Conservation (phyloP, 129 eudicot genomes). For the Saposhnikovia divaricata region DNA sequence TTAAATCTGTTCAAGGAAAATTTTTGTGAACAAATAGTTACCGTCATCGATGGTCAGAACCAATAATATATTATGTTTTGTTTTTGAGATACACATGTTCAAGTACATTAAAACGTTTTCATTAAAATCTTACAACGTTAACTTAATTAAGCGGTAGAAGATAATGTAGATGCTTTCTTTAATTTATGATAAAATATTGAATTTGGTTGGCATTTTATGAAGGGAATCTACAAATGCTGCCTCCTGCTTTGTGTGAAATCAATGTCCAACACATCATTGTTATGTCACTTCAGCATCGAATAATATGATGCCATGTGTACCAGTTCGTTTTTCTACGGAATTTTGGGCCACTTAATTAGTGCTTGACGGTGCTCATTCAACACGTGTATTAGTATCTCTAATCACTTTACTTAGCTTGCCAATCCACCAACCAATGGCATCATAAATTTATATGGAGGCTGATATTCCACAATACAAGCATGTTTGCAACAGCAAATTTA, state of each 20-base stretch:
- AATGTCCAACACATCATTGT: not conserved
- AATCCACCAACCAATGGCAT: not conserved
- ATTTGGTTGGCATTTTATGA: not conserved
- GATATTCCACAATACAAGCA: no score
- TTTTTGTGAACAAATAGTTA: no score
- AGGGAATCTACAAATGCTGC: not conserved
- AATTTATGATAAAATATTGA: not conserved
- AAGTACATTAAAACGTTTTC: not conserved
- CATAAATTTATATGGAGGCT: not conserved
- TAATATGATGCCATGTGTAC: not conserved
- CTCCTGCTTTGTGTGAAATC: not conserved
- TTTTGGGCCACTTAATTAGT: not conserved
- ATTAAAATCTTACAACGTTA: not conserved
- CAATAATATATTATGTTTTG: no score
- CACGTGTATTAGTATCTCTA: slow-evolving; percentile 7
- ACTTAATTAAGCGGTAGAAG: not conserved
- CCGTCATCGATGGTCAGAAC: no score
- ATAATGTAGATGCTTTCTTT: no score
- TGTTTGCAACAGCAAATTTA: no score
- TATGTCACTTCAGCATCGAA: not conserved
- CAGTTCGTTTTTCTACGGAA: not conserved
- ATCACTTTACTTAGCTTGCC: slow-evolving; percentile 5
- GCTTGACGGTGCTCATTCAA: not conserved
- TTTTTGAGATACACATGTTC: not conserved
- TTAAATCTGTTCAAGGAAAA: no score